phyloP scores from a whole-genome alignment of 2,329 filamentous ascomycete genomes.

The Endothia cerciana region DNA sequence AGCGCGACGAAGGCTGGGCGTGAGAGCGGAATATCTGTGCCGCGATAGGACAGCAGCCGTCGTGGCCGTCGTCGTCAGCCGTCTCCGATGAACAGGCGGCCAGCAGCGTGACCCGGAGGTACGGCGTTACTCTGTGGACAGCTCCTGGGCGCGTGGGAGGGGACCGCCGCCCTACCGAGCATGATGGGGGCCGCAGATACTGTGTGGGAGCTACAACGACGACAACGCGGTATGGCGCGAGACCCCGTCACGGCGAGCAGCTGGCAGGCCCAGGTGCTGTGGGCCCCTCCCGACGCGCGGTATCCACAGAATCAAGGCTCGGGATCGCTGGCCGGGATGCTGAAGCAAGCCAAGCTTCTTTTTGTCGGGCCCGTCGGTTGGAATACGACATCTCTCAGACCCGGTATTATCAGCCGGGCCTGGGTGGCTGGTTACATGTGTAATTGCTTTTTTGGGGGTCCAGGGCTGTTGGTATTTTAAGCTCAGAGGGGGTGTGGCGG shows the following conservation, averaged over 20 bases:
- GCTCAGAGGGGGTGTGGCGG: not conserved
- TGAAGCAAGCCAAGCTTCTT: not conserved
- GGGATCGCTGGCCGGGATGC: not conserved
- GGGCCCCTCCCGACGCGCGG: too few species aligned
- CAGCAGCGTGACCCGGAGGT: too few species aligned
- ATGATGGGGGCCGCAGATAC: too few species aligned
- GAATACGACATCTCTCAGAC: not conserved
- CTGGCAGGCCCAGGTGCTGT: too few species aligned
- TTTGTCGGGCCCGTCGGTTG: not conserved
- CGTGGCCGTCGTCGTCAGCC: constrained; percentile 3
- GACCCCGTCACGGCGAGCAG: too few species aligned
- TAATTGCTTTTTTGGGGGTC: too few species aligned
- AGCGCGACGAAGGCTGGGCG: too few species aligned
- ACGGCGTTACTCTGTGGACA: too few species aligned
- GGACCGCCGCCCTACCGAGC: too few species aligned
- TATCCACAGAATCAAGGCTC: not conserved
- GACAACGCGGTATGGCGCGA: not conserved
- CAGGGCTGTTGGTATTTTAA: not conserved
- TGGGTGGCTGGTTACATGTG: too few species aligned
- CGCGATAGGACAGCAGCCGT: not conserved
- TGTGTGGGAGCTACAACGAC: not conserved
- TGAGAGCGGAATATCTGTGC: not conserved
- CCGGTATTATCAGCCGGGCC: not conserved
- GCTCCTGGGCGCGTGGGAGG: too few species aligned
- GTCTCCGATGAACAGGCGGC: not conserved